phyloP scores from a whole-genome alignment of 2,329 filamentous ascomycete species.

The Colletotrichum gloeosporioides region DNA sequence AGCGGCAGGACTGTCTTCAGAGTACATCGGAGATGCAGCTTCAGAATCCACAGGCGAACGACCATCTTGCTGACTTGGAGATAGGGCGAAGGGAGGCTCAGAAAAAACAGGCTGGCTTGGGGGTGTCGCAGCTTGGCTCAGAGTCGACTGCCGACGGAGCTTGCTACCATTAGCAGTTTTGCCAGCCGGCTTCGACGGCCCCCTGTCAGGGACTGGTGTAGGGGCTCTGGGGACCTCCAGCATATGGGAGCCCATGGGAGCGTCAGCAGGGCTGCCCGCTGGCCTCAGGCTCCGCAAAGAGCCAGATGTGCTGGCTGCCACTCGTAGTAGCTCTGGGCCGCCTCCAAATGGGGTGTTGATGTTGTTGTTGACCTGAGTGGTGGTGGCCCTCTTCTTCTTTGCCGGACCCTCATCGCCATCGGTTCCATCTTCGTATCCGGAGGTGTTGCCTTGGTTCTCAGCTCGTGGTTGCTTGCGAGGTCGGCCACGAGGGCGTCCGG shows the following conservation, averaged over 20 bases:
- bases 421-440: conserved; percentile 72
- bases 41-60: conserved; percentile 59
- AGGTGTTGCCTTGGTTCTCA: conserved; percentile 68
- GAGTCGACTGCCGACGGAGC: conserved; percentile 66
- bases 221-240: conserved; percentile 79
- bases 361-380: conserved; percentile 75
- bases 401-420: conserved; percentile 61
- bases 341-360: conserved; percentile 75
- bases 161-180: conserved; percentile 49
- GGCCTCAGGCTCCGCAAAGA: conserved; percentile 87
- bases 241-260: conserved; percentile 55
- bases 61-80: conserved; percentile 52
- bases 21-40: conserved; percentile 56
- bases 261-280: conserved; percentile 57
- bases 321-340: conserved; percentile 79
- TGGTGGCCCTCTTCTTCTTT: conserved; percentile 79
- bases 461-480: conserved; percentile 56
- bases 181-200: conserved; percentile 31
- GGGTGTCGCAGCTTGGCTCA: conserved; percentile 45
- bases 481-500: conserved; percentile 60
- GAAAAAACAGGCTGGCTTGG: conserved; percentile 38
- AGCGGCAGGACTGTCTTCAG: conserved; percentile 75
- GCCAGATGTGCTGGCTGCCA: conserved; percentile 89
- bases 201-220: conserved; percentile 70
- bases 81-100: conserved; percentile 53